phyloP scores from a whole-genome alignment of 2,329 filamentous ascomycete species.

The Lachnellula subtilissima region DNA sequence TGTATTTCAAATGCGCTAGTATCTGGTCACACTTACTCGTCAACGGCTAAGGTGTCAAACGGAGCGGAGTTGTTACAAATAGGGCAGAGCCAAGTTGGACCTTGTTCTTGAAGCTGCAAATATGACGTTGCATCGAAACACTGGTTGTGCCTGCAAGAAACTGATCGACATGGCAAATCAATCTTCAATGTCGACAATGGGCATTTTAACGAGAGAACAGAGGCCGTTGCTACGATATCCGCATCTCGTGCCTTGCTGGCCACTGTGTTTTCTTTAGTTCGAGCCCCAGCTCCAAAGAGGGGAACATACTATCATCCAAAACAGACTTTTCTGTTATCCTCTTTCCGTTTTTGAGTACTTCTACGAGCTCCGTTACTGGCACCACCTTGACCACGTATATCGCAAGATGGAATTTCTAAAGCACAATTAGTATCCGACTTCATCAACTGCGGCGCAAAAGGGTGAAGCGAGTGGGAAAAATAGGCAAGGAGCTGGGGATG shows the following conservation, averaged over 20 bases:
- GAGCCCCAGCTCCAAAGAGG: background rate
- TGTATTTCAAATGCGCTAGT: constrained; percentile 5
- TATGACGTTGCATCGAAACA: constrained; percentile 95
- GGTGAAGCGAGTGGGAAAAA: constrained; percentile 6
- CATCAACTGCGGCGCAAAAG: constrained; percentile 14
- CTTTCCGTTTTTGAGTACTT: constrained; percentile 58
- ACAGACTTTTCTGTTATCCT: constrained; percentile 78
- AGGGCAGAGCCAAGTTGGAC: constrained; percentile 93
- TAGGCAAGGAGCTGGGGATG: constrained; percentile 12
- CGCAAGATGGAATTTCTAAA: constrained; percentile 66
- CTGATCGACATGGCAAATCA: constrained; percentile 71
- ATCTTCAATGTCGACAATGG: constrained; percentile 85
- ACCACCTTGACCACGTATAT: constrained; percentile 72
- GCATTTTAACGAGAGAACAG: constrained; percentile 86
- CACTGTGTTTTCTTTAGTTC: constrained; percentile 48
- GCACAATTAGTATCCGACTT: constrained; percentile 14
- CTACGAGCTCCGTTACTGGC: constrained; percentile 66
- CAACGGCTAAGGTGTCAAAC: constrained; percentile 79
- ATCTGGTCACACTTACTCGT: constrained; percentile 58
- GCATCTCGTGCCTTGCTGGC: constrained; percentile 75
- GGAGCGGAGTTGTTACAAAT: constrained; percentile 81
- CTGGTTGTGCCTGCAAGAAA: constrained; percentile 79
- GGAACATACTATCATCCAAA: constrained; percentile 69
- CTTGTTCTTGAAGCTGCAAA: constrained; percentile 90
- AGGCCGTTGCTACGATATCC: constrained; percentile 85